Base-by-base conservation (phyloP, 768 basidiomycete genomes). In the Leucogyrophana mollusca region DNA sequence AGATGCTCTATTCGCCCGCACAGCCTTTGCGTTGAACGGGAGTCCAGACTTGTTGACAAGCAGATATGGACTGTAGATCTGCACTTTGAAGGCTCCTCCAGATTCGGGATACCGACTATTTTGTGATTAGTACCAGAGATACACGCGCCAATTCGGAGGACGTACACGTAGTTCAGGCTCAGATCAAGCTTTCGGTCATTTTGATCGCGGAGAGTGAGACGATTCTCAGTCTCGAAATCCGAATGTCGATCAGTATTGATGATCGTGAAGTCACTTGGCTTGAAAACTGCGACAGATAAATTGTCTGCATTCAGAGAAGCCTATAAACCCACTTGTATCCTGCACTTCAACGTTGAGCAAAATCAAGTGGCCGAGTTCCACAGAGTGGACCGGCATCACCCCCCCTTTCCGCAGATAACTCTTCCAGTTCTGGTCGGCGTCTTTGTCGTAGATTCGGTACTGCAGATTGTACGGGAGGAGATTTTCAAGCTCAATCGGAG, bases 371-470 rank as follows among this genome's bases (percentile, higher is more conserved):
- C 79, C 78, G 3, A 98, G 73, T 59, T 98, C 94, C 21, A 96
- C 90, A 2, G 92, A 94, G 61, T 98, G 96, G 14, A 98, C 86
- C 3, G 96, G 96, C 83, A 95, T 95, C 33, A 93, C 74, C 6
- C 94, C 95, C 22, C 96, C 95, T 58, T 90, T 83, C 36, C 94
- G 80, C 13, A 98, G 73, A 69, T 92, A 99, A 61, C 90, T 94
- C 53, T 82, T 83, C 85, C 94, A 97, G 58, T 95, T 94, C 57
- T 93, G 90, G 56, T 93, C 84, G 0, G 88, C 85, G 52, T 96
- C 82, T 70, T 94, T 96, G 73, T 99, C 94, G 54, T 93, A 97
- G 25, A 98, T 88, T n/a, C 93, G 81, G 69, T 96, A 99, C 56
- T 93, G 86, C 41, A 98, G 67, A 56, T 97, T 93, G 68, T 86